Evolutionary conservation across 2,329 filamentous ascomycete genomes (phyloP).

Genomic region (Phoma sp.): DNA sequence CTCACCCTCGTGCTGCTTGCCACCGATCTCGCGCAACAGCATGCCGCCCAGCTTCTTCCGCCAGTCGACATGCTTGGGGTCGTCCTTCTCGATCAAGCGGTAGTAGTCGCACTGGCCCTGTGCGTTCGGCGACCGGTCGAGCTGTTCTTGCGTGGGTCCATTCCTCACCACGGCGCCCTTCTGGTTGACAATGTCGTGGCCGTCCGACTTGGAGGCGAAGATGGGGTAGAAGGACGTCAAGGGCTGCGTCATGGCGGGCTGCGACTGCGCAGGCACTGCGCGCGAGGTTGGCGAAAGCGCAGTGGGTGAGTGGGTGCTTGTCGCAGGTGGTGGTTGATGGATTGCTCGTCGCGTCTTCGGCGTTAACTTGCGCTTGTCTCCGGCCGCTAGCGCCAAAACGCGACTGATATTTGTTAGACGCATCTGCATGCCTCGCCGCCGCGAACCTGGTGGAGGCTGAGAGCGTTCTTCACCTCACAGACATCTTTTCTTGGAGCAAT

Average conservation of each 20-base stretch:
- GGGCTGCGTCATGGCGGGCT: slow-evolving; percentile 41
- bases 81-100: slow-evolving; percentile 57
- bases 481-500: background rate
- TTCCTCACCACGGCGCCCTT: slow-evolving; percentile 60
- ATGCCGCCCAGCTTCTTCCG: slow-evolving; percentile 66
- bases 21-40: slow-evolving; percentile 60
- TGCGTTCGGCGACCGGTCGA: slow-evolving; percentile 60
- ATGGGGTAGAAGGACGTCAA: slow-evolving; percentile 58
- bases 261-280: slow-evolving; percentile 8
- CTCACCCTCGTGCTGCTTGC: slow-evolving; percentile 43
- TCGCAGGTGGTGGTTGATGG: background rate
- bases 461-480: background rate
- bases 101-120: slow-evolving; percentile 65
- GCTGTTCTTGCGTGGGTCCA: slow-evolving; percentile 59
- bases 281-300: slow-evolving; percentile 1
- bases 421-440: background rate
- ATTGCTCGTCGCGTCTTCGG: slow-evolving; percentile 7
- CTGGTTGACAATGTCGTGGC: slow-evolving; percentile 57
- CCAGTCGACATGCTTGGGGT: slow-evolving; percentile 65
- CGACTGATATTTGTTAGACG: background rate
- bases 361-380: slow-evolving; percentile 8
- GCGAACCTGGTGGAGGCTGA: slow-evolving; percentile 1
- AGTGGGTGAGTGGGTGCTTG: slow-evolving; percentile 4
- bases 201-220: slow-evolving; percentile 58
- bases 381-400: slow-evolving; percentile 11